These are phyloP conservation scores for Ephemerocybe angulata DNA, from an alignment of 768 basidiomycete genomes.

Conservation along the genomic window DNA sequence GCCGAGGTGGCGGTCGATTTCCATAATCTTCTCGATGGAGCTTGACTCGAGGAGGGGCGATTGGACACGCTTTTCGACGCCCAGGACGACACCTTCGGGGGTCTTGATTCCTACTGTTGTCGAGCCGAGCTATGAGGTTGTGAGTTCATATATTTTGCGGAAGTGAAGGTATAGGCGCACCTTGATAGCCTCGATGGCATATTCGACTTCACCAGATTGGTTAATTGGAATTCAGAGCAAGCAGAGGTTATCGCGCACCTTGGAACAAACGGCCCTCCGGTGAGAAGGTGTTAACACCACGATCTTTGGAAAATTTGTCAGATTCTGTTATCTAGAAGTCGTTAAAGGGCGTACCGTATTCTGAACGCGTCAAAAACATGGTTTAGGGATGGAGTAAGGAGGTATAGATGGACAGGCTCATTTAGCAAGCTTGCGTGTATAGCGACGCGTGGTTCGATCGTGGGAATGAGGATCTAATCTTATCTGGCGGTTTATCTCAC, in stretches of 20 bases:
- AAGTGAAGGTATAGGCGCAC: slow-evolving; percentile 35
- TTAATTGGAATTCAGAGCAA: slow-evolving; percentile 16
- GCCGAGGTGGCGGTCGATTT: slow-evolving; percentile 94
- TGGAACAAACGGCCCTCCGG: slow-evolving; percentile 98
- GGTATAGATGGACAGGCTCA: slow-evolving; percentile 17
- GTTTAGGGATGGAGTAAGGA: slow-evolving; percentile 19
- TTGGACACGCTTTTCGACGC: slow-evolving; percentile 97
- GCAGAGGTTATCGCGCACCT: slow-evolving; percentile 49
- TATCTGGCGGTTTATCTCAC: slow-evolving; percentile 14
- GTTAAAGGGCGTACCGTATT: slow-evolving; percentile 61
- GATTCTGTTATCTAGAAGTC: not conserved
- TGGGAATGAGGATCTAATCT: slow-evolving; percentile 41
- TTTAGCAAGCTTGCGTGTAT: slow-evolving; percentile 29
- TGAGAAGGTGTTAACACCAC: slow-evolving; percentile 98
- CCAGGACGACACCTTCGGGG: slow-evolving; percentile 85
- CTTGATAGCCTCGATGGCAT: slow-evolving; percentile 99
- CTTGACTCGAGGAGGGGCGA: slow-evolving; percentile 92
- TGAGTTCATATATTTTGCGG: not conserved
- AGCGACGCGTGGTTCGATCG: slow-evolving; percentile 46
- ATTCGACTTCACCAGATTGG: slow-evolving; percentile 67
- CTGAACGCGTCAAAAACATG: slow-evolving; percentile 95
- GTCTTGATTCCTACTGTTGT: slow-evolving; percentile 96
- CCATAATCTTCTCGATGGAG: slow-evolving; percentile 99
- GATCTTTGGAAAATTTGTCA: slow-evolving; percentile 42
- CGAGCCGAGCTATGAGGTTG: slow-evolving; percentile 79